A percentile compares a stretch with the other conserved stretches of the same genome.
Conservation (phyloP, 129 eudicot genomes). For the Ambrosia artemisiifolia region DNA sequence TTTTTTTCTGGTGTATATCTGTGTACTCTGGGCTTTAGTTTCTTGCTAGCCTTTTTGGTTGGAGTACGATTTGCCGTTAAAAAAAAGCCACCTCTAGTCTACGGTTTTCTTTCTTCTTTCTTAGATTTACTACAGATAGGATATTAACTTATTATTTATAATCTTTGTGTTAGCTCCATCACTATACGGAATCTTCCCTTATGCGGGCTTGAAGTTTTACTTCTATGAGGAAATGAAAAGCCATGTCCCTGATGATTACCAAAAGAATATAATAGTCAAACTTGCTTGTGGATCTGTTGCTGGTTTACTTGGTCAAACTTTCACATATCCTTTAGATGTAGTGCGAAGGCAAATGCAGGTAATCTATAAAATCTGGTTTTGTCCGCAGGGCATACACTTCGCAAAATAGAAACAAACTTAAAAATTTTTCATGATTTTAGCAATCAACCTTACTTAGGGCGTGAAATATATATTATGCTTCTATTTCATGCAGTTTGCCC, state of each 20-base stretch:
- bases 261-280: slow-evolving; percentile 67
- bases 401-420: neutral
- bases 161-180: slow-evolving; percentile 71
- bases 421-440: neutral
- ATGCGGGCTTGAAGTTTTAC: slow-evolving; percentile 93
- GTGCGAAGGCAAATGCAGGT: slow-evolving; percentile 99
- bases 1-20: too few species aligned
- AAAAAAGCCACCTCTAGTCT: neutral
- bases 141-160: neutral
- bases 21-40: too few species aligned
- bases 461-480: neutral
- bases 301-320: slow-evolving; percentile 92
- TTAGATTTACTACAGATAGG: neutral
- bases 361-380: slow-evolving; percentile 10
- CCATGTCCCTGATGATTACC: slow-evolving; percentile 80
- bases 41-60: too few species aligned
- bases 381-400: neutral
- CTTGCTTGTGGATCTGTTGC: slow-evolving; percentile 92
- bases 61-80: too few species aligned
- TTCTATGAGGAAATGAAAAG: slow-evolving; percentile 94
- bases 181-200: slow-evolving; percentile 88
- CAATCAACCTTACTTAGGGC: neutral
- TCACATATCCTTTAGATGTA: slow-evolving; percentile 96
- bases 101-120: slow-evolving; percentile 1
- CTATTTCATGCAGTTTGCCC: neutral